These are phyloP conservation scores for Neurospora sp. DNA, from an alignment of 495 filamentous ascomycete species.

Conservation along the genomic window DNA sequence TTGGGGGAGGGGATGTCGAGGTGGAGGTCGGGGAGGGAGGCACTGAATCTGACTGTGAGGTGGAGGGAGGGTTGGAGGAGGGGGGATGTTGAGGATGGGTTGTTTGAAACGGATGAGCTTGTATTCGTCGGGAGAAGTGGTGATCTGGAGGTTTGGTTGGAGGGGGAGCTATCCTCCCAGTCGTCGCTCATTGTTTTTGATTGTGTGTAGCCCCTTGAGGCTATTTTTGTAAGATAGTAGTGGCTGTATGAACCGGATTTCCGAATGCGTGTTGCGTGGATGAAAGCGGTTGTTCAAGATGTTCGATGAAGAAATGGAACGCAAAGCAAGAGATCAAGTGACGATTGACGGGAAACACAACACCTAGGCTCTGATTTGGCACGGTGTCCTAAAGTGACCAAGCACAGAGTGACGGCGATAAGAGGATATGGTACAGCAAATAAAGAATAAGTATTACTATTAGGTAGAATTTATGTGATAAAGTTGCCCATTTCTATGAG, in stretches of 20 bases:
- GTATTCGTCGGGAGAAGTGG: constrained; percentile 4
- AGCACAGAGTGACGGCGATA: neutral
- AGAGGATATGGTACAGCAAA: too few relatives aligned
- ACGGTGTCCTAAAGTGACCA: neutral
- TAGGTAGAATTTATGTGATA: neutral
- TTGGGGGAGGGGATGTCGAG: constrained; percentile 59
- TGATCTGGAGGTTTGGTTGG: neutral
- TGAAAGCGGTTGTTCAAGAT: neutral
- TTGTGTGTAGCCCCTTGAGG: neutral
- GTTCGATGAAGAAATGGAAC: neutral
- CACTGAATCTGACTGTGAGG: constrained; percentile 81
- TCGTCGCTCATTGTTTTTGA: neutral
- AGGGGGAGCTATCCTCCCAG: neutral
- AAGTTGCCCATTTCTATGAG: neutral
- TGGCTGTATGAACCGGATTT: neutral
- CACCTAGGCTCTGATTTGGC: neutral
- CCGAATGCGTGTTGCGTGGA: neutral
- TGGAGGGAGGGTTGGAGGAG: constrained; percentile 46
- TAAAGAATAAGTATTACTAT: neutral
- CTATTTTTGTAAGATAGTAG: neutral
- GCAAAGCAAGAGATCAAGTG: neutral
- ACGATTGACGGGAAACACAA: neutral
- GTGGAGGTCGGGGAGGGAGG: constrained; percentile 70
- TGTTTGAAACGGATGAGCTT: neutral
- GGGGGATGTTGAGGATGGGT: constrained; percentile 26